Evolutionary conservation across 2,329 filamentous ascomycete genomes (phyloP).

Genomic region (Epichloe elymi): DNA sequence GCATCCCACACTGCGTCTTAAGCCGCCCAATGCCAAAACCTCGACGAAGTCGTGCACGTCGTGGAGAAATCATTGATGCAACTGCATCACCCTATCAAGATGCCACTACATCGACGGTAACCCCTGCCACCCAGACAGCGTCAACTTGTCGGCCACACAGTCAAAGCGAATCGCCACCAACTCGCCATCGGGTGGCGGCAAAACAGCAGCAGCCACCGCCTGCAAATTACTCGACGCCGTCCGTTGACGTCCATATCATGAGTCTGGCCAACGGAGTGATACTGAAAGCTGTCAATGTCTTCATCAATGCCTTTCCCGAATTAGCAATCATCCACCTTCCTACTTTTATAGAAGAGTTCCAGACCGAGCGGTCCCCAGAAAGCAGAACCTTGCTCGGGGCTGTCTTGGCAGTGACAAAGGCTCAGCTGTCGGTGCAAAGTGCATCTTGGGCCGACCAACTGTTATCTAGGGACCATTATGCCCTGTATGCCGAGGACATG

Average conservation of each 20-base stretch:
- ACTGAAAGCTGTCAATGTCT: slow-evolving; percentile 20
- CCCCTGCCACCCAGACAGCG: not conserved
- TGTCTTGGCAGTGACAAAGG: slow-evolving; percentile 17
- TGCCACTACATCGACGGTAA: not conserved
- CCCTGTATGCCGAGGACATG: slow-evolving; percentile 15
- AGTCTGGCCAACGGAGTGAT: slow-evolving; percentile 14
- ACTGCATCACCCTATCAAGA: not conserved
- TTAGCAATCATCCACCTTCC: slow-evolving; percentile 21
- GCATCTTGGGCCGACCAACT: slow-evolving; percentile 16
- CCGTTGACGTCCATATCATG: slow-evolving; percentile 14
- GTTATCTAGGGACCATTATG: slow-evolving; percentile 20
- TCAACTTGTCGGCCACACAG: not conserved
- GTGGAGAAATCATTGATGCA: not conserved
- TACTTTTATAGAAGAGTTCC: slow-evolving; percentile 16
- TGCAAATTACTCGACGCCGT: slow-evolving; percentile 2
- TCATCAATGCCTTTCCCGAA: slow-evolving; percentile 22
- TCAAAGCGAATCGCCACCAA: not conserved
- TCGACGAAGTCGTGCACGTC: slow-evolving; percentile 4
- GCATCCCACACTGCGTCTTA: slow-evolving; percentile 14
- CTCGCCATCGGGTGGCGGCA: not conserved
- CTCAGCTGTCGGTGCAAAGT: slow-evolving; percentile 19
- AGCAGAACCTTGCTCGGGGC: slow-evolving; percentile 18
- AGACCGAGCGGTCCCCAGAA: slow-evolving; percentile 10
- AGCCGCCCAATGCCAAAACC: slow-evolving; percentile 8
- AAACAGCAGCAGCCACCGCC: not conserved